A percentile compares a stretch with the other conserved stretches of the same genome.
Conservation (phyloP, 768 basidiomycete species). For the Lanmaoa pseudosensibilis region DNA sequence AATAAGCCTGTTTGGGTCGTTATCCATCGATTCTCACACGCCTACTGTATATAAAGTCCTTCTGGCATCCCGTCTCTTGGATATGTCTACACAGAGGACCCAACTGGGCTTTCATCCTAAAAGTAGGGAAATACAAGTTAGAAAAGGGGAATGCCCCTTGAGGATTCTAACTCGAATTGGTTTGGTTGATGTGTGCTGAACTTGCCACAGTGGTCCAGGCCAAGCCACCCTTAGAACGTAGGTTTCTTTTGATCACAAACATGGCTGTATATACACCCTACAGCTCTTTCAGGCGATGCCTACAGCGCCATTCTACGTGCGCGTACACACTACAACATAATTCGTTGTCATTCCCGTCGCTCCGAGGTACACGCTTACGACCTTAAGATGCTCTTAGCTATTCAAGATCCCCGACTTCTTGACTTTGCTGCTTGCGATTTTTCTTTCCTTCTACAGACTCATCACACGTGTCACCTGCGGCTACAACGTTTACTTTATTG, state of each 20-base stretch:
- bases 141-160: constrained; percentile 33
- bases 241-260: neutral
- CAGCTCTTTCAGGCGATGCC: constrained; percentile 16
- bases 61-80: constrained; percentile 32
- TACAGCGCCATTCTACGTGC: constrained; percentile 33
- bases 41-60: constrained; percentile 29
- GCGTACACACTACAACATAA: constrained; percentile 40
- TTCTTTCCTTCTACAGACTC: constrained; percentile 33
- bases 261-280: constrained; percentile 6
- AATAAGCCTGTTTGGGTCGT: constrained; percentile 50
- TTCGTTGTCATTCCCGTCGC: constrained; percentile 38
- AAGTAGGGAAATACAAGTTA: constrained; percentile 47
- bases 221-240: constrained; percentile 11
- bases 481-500: constrained; percentile 45
- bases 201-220: constrained; percentile 35
- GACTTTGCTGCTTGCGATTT: constrained; percentile 37
- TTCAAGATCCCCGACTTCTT: constrained; percentile 27
- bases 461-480: constrained; percentile 34
- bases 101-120: constrained; percentile 54
- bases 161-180: constrained; percentile 48
- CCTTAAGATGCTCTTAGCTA: constrained; percentile 40
- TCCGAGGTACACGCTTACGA: constrained; percentile 50
- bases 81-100: constrained; percentile 17
- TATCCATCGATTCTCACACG: constrained; percentile 38
- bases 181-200: constrained; percentile 62